These are phyloP conservation scores for Sphagnum magellanicum DNA, from an alignment of 228 moss, liverwort and hornwort species.

Conservation along the genomic window DNA sequence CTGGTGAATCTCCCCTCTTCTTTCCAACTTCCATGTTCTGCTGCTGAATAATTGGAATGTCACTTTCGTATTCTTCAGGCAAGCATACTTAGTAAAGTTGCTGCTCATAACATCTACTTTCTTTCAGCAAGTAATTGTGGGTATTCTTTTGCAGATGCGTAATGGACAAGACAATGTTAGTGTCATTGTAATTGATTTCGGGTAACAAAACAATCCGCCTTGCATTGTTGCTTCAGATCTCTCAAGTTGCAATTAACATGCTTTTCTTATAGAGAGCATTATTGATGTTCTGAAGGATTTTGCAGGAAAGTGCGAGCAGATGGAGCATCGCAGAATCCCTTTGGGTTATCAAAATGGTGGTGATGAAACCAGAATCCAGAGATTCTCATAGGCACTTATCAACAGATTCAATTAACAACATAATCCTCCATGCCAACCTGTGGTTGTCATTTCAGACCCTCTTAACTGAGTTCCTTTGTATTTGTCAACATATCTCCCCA, in stretches of 20 bases:
- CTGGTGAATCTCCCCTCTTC: slow-evolving; percentile 37
- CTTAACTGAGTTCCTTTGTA: too few relatives aligned
- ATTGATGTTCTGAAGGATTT: background rate
- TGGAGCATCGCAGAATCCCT: background rate
- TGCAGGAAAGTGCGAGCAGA: background rate
- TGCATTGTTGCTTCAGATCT: background rate
- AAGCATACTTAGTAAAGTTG: background rate
- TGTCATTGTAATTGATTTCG: slow-evolving; percentile 66
- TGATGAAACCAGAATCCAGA: background rate
- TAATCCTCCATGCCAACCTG: too few relatives aligned
- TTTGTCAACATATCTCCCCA: too few relatives aligned
- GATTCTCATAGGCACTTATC: too few relatives aligned
- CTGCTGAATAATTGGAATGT: background rate
- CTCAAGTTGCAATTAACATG: background rate
- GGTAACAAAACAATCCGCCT: slow-evolving; percentile 18
- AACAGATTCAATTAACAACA: too few relatives aligned
- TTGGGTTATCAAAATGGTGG: background rate
- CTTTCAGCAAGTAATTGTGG: slow-evolving; percentile 2
- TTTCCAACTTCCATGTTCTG: background rate
- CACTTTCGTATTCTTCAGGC: background rate
- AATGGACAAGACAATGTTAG: slow-evolving; percentile 76
- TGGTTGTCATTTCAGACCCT: too few relatives aligned
- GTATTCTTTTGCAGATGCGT: slow-evolving; percentile 45
- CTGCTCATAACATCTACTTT: background rate
- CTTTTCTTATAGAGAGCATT: background rate